These are phyloP conservation scores for Acacia concinna DNA, from an alignment of 331 rosid genomes.

Conservation along the genomic window DNA sequence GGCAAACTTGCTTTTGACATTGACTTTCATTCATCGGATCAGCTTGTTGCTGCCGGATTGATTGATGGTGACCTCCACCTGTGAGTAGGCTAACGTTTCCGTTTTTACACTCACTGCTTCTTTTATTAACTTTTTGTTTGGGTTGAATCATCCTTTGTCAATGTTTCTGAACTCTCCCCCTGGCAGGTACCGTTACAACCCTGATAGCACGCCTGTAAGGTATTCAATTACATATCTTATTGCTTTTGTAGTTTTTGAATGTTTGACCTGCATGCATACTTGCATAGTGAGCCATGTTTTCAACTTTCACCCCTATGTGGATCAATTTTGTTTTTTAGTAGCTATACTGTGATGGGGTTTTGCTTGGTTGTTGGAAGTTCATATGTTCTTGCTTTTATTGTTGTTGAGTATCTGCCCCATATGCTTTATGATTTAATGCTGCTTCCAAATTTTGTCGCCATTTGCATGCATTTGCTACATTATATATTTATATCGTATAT, in stretches of 20 bases:
- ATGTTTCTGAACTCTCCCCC: not conserved
- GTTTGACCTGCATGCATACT: not conserved
- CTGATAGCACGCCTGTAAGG: constrained; percentile 62
- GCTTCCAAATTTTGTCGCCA: not conserved
- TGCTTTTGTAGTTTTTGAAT: not conserved
- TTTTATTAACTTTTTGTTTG: not conserved
- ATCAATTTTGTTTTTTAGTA: not conserved
- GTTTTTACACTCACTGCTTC: not conserved
- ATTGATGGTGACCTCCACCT: constrained; percentile 67
- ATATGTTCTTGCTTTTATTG: constrained; percentile 11
- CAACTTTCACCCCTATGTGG: not conserved
- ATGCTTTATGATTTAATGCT: not conserved
- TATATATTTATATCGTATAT: not conserved
- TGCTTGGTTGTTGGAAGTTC: constrained; percentile 56
- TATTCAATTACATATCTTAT: constrained; percentile 13
- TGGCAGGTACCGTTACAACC: constrained; percentile 59
- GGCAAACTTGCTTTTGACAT: constrained; percentile 66
- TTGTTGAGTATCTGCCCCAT: not conserved
- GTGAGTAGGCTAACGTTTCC: constrained; percentile 33
- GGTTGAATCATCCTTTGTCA: no score
- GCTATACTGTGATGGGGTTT: not conserved
- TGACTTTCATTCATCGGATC: constrained; percentile 76
- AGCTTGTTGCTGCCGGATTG: constrained; percentile 61
- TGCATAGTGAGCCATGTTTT: constrained; percentile 2
- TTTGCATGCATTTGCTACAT: not conserved